Evolutionary conservation across 306 rosid species (phyloP).

Genomic region (Sicyos baderoa): DNA sequence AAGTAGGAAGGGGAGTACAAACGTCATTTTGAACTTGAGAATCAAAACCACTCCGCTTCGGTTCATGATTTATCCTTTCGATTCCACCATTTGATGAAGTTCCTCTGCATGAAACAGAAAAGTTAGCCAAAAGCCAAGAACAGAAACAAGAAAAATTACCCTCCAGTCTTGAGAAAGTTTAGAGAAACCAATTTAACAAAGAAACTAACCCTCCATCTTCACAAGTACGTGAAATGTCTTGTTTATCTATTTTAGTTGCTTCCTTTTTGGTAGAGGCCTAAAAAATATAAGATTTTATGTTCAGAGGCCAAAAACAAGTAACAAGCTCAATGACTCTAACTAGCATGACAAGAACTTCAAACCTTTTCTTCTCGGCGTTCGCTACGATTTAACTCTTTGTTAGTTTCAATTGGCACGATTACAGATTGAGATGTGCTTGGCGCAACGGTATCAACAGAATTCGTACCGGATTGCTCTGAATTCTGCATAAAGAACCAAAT

Average conservation of each 20-base stretch:
- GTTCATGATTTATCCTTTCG: not conserved
- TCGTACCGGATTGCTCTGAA: constrained; percentile 30
- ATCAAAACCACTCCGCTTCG: constrained; percentile 17
- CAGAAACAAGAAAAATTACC: not conserved
- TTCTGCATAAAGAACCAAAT: constrained; percentile 31
- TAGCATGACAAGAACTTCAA: constrained; percentile 11
- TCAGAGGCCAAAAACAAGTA: constrained; percentile 15
- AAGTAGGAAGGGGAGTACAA: constrained; percentile 55
- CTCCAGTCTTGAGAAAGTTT: not conserved
- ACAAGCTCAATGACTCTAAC: constrained; percentile 18
- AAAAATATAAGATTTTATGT: constrained; percentile 1
- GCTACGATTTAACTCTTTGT: constrained; percentile 23
- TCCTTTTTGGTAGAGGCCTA: constrained; percentile 34
- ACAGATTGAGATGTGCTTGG: constrained; percentile 24
- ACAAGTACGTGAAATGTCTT: constrained; percentile 9
- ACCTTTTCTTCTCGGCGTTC: constrained; percentile 26
- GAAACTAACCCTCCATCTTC: constrained; percentile 29
- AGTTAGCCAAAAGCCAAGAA: constrained; percentile 15
- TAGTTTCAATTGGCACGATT: constrained; percentile 23
- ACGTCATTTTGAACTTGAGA: constrained; percentile 43
- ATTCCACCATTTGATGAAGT: constrained; percentile 24
- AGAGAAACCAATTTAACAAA: not conserved
- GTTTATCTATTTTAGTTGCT: constrained; percentile 19
- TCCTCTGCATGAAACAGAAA: constrained; percentile 29
- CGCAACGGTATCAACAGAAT: constrained; percentile 22